phyloP scores from a whole-genome alignment of 306 rosid species.

The Rosa persica region DNA sequence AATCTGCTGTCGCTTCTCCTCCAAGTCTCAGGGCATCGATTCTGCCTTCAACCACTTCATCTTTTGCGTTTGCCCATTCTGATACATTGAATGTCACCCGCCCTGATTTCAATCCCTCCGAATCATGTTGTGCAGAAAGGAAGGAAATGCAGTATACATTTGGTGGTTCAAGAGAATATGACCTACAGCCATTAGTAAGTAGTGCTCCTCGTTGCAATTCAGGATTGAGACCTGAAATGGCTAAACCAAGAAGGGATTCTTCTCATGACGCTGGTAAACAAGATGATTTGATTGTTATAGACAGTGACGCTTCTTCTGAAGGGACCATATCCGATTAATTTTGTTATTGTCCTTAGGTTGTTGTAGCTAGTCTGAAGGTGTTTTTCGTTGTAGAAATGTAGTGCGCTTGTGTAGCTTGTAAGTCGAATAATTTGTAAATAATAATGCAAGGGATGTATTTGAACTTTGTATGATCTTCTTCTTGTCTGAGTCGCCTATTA shows the following conservation, averaged over 20 bases:
- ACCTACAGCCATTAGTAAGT: slow-evolving; percentile 24
- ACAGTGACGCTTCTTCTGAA: slow-evolving; percentile 65
- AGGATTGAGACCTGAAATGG: slow-evolving; percentile 33
- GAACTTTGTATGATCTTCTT: slow-evolving; percentile 6
- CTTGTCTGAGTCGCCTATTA: background rate
- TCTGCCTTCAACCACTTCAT: slow-evolving; percentile 26
- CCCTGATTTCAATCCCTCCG: slow-evolving; percentile 23
- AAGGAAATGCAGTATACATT: slow-evolving; percentile 25
- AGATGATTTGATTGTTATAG: slow-evolving; percentile 46
- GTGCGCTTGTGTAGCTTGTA: slow-evolving; percentile 27
- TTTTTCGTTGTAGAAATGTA: slow-evolving; percentile 27
- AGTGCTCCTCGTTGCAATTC: slow-evolving; percentile 30
- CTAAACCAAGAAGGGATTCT: slow-evolving; percentile 34
- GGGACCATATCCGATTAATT: slow-evolving; percentile 57
- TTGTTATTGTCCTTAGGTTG: slow-evolving; percentile 36
- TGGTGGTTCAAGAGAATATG: slow-evolving; percentile 32
- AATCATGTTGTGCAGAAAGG: slow-evolving; percentile 27
- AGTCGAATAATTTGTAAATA: slow-evolving; percentile 24
- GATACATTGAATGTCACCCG: slow-evolving; percentile 22
- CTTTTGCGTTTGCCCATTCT: slow-evolving; percentile 31
- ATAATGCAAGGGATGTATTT: background rate
- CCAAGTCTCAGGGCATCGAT: slow-evolving; percentile 19
- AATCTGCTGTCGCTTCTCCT: slow-evolving; percentile 43
- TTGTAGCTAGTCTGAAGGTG: slow-evolving; percentile 20
- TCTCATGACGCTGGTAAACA: slow-evolving; percentile 19